Evolutionary conservation across 2,329 filamentous ascomycete species (phyloP).

Genomic region (Botryosphaeria dothidea): DNA sequence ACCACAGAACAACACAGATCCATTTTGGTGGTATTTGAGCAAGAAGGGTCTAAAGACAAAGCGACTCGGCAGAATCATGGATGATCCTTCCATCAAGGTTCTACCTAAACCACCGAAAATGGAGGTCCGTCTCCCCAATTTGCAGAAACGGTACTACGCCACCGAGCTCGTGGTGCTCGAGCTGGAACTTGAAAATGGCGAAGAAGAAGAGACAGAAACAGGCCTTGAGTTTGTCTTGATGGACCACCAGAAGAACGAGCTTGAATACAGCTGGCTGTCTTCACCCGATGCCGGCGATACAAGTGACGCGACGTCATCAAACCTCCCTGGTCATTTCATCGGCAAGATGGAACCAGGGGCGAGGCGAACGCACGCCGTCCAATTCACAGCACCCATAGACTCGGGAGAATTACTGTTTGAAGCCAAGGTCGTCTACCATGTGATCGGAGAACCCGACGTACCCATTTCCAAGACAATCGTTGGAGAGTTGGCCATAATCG

Average conservation of each 20-base stretch:
- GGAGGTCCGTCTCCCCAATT: conserved; percentile 66
- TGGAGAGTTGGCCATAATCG: conserved; percentile 71
- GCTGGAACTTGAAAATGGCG: conserved; percentile 75
- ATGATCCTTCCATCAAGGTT: conserved; percentile 63
- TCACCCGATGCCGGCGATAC: conserved; percentile 29
- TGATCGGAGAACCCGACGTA: conserved; percentile 77
- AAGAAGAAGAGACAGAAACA: conserved; percentile 75
- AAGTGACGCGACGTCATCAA: conserved; percentile 27
- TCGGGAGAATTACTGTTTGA: conserved; percentile 67
- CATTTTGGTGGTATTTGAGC: conserved; percentile 37
- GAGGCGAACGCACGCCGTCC: conserved; percentile 36
- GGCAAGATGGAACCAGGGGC: conserved; percentile 35
- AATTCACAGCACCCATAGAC: conserved; percentile 43
- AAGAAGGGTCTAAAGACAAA: conserved; percentile 29
- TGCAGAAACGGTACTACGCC: conserved; percentile 76
- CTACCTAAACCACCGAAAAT: conserved; percentile 91
- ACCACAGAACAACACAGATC: conserved; percentile 28
- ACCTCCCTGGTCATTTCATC: conserved; percentile 39
- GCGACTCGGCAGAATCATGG: conserved; percentile 34
- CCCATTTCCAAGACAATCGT: conserved; percentile 73
- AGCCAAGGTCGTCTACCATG: conserved; percentile 73
- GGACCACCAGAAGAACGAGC: conserved; percentile 53
- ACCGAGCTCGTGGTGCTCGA: conserved; percentile 72
- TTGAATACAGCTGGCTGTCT: conserved; percentile 50
- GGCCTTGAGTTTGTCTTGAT: conserved; percentile 69